These are phyloP conservation scores for Eucommia ulmoides DNA, from an alignment of 257 asterid species.

Conservation along the genomic window DNA sequence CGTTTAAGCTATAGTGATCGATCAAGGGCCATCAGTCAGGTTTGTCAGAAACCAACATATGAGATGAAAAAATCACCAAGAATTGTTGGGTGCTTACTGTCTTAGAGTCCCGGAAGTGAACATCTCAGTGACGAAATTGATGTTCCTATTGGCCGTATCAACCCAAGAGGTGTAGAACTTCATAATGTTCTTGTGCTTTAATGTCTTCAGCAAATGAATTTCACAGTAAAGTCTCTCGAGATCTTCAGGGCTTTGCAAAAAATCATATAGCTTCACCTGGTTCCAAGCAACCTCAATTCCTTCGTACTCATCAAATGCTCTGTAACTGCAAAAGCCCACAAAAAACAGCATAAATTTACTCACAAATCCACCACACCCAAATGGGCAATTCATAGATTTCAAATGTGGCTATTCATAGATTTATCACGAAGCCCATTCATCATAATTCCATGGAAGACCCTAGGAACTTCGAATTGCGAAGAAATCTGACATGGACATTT, in stretches of 20 bases:
- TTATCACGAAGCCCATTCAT: not conserved
- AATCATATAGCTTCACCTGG: slow-evolving; percentile 49
- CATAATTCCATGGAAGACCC: no score
- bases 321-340: slow-evolving; percentile 30
- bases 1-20: no score
- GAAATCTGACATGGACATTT: not conserved
- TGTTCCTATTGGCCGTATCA: slow-evolving; percentile 38
- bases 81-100: slow-evolving; percentile 23
- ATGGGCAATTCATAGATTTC: not conserved
- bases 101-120: slow-evolving; percentile 43
- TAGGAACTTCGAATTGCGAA: no score
- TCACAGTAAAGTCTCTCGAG: slow-evolving; percentile 65
- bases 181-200: slow-evolving; percentile 35
- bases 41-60: no score
- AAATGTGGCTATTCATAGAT: not conserved
- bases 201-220: slow-evolving; percentile 45
- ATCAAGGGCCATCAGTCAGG: no score
- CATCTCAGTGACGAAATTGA: slow-evolving; percentile 46
- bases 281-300: slow-evolving; percentile 93
- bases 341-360: not conserved
- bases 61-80: not conserved
- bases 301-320: slow-evolving; percentile 62
- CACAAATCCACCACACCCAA: not conserved
- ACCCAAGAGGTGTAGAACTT: slow-evolving; percentile 49
- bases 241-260: slow-evolving; percentile 49